Base-by-base conservation (phyloP, 2,329 filamentous ascomycete genomes). In the Paramyrothecium sp. region DNA sequence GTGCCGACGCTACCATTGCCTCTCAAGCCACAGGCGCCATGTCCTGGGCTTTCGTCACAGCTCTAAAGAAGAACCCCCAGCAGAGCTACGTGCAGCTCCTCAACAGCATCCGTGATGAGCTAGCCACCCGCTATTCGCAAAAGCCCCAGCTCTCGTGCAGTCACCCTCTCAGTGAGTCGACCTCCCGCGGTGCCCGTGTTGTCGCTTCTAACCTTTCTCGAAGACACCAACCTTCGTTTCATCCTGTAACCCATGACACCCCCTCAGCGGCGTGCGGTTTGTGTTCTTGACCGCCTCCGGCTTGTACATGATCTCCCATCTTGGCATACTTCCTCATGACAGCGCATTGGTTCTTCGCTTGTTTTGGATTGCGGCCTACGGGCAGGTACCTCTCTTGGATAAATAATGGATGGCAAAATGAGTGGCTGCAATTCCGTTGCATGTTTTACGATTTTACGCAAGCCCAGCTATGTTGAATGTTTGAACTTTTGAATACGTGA, bases 131-230 rank as follows among this genome's bases (percentile, higher is more conserved):
- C 71, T 99, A 99, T 73, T 84, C 84, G 12, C 95, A 99, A 79
- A 97, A 96, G 80, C 95, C 95, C 57, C 95, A 99, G 80, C 80
- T 99, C 65, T 98, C 93, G 70, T 96, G 92, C 79, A 97, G 93
- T 75, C 95, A 99, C 75, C 95, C 95, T 56, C 80, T 99, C 73
- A 92, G 94, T 97, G 87, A 79, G 87, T 54, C 47, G 55, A 55
- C 33, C 5, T 53, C 54, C 58, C 57, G 58, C 58, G 58, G 56
- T 53, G 47, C 49, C 22, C 22, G 13, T 7, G 12, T 44, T 10
- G 7, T 20, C 19, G 7, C 30, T 38, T 20, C 59, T 65, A 51
- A 65, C 56, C 22, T n/a, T 17, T 11, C 47, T 54, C 19, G 12
- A 58, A 87, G 85, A 88, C 70, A 88, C 85, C 58, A 83, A 86